Percentiles rank a stretch among this genome's conserved stretches.
These are phyloP conservation scores for Aureobasidium sp. DNA, from an alignment of 2,329 filamentous ascomycete genomes.

Conservation along the genomic window DNA sequence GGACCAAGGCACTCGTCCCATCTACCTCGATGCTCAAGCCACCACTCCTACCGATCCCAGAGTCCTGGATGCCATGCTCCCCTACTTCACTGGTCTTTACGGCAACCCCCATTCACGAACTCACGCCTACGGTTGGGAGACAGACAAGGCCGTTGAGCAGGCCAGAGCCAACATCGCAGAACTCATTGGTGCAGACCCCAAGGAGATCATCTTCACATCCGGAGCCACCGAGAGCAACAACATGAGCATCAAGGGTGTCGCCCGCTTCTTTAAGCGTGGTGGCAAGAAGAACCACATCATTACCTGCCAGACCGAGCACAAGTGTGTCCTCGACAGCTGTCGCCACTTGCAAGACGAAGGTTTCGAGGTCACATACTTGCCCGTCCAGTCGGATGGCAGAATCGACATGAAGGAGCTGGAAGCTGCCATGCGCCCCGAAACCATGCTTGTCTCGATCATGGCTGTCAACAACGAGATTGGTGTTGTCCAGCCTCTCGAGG, in stretches of 20 bases:
- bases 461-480: constrained; percentile 99
- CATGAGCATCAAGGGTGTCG: constrained; percentile 98
- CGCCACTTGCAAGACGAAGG: constrained; percentile 95
- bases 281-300: constrained; percentile 99
- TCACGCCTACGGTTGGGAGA: constrained; percentile 98
- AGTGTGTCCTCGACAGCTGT: constrained; percentile 96
- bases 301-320: constrained; percentile 96
- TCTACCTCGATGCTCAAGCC: constrained; percentile 97
- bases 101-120: constrained; percentile 97
- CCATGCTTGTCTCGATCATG: constrained; percentile 92
- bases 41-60: constrained; percentile 92
- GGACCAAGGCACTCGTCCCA: constrained; percentile 86
- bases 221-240: constrained; percentile 98
- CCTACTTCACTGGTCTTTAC: constrained; percentile 86
- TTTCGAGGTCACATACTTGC: constrained; percentile 93
- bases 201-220: constrained; percentile 98
- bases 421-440: constrained; percentile 84
- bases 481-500: constrained; percentile 90
- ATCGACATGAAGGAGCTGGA: constrained; percentile 77
- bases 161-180: constrained; percentile 76
- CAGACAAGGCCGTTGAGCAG: constrained; percentile 84
- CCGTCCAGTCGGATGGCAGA: constrained; percentile 80
- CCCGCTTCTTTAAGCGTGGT: constrained; percentile 82
- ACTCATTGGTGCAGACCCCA: constrained; percentile 87
- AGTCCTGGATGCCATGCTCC: constrained; percentile 93